Base-by-base conservation (phyloP, 441 rosid species). In the Daphne laureola region DNA sequence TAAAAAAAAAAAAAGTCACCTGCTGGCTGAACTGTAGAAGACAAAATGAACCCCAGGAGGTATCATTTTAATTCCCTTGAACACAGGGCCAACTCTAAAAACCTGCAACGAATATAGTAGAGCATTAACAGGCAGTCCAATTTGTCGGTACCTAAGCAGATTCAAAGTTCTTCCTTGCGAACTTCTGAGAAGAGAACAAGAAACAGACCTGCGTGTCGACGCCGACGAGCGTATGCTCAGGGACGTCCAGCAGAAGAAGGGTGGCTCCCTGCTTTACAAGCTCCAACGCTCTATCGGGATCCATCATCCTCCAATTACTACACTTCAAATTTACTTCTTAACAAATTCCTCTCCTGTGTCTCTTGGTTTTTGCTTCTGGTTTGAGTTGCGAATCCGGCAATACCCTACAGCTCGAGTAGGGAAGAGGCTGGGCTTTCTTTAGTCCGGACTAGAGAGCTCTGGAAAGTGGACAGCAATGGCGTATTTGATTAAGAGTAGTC, bases 11-110 rank as follows among this genome's bases (percentile, higher is more conserved):
- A 2, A 54, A n/a, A 18, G 12, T 4, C 59, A 84, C 98, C 96
- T 73, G 78, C 68, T 79, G 0, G 95, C 78, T 43, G 96, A 79
- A 67, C 93, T 80, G 46, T 82, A 91, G 61, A 71, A 91, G 3
- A 86, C 68, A 67, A 91, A 86, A 74, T 91, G 96, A 67, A 80
- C 73, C 35, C 95, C 96, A 43, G 95, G 87, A 48, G 95, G 96
- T 59, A 88, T 83, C 98, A 91, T 86, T 78, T 91, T 91, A 43
- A 88, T 75, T 43, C 98, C 98, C 72, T 79, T 84, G 59, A 88
- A 91, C 58, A 51, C 61, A 17, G 96, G 87, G 13, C 95, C 98
- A 0, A 76, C 86, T 0, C 79, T 66, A 44, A 80, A 82, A 48
- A 86, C 67, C 96, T 91, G 78, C 62, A 55, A 68, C 23, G 25